A percentile compares a stretch with the other conserved stretches of the same genome.
Conservation (phyloP, 257 asterid genomes). For the Solanum infundibuliforme region DNA sequence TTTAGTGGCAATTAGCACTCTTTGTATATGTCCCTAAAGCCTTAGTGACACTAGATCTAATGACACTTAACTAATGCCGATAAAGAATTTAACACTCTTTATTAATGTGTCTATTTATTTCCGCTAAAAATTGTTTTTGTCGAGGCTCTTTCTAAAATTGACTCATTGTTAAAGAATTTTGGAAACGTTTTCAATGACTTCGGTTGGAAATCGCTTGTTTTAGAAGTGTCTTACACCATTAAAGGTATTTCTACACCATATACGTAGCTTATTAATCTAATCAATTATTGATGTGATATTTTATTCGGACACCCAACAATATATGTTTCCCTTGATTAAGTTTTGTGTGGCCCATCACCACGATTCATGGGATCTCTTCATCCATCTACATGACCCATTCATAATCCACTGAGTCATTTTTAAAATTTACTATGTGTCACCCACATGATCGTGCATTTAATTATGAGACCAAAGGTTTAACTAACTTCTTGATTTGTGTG, state of each 20-base stretch:
- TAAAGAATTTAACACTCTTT: no score
- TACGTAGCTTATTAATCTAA: background rate
- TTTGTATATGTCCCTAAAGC: no score
- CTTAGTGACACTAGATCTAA: no score
- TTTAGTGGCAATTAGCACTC: no score
- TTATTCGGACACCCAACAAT: background rate
- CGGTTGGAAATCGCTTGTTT: background rate
- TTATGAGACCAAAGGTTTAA: background rate
- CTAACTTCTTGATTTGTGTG: background rate
- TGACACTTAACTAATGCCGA: no score
- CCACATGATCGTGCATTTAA: background rate
- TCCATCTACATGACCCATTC: background rate
- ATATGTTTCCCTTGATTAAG: background rate
- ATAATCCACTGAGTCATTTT: no score
- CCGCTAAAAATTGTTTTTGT: no score
- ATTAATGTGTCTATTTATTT: no score
- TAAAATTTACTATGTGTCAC: background rate
- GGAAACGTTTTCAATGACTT: background rate
- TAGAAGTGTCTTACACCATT: background rate
- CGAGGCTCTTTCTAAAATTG: background rate
- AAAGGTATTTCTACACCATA: background rate
- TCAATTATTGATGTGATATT: background rate
- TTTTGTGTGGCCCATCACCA: background rate
- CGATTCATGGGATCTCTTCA: background rate
- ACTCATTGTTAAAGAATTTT: background rate